These are phyloP conservation scores for Purpureocillium takamizusanense DNA, from an alignment of 2,329 filamentous ascomycete genomes.

Conservation along the genomic window DNA sequence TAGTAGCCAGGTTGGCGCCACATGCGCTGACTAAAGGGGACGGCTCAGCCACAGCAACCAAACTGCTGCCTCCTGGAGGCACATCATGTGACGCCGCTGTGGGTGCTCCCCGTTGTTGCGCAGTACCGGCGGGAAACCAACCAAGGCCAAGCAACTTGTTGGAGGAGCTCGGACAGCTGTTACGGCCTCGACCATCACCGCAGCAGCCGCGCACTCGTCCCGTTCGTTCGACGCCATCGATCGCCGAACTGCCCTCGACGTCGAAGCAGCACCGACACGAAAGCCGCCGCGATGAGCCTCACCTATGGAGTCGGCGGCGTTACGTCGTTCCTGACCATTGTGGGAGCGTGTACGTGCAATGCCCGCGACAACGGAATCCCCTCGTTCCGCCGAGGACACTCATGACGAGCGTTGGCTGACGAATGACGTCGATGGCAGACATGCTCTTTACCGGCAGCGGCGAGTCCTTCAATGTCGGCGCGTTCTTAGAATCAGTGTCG, in stretches of 20 bases:
- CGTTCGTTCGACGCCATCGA: neutral
- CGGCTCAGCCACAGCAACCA: too few relatives aligned
- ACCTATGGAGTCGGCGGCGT: constrained; percentile 61
- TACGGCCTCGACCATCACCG: too few relatives aligned
- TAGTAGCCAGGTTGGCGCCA: neutral
- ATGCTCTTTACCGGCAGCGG: constrained; percentile 98
- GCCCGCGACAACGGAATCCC: constrained; percentile 6
- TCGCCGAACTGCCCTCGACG: neutral
- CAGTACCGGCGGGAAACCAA: too few relatives aligned
- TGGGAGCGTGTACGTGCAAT: constrained; percentile 63
- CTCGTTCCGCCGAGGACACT: too few relatives aligned
- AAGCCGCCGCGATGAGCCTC: constrained; percentile 53
- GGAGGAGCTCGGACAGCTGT: too few relatives aligned
- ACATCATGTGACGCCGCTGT: constrained; percentile 27
- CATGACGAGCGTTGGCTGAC: constrained; percentile 4
- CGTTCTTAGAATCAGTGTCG: constrained; percentile 88
- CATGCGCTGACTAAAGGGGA: constrained; percentile 3
- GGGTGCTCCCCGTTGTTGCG: too few relatives aligned
- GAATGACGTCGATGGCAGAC: constrained; percentile 45
- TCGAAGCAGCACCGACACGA: neutral
- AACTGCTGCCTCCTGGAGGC: too few relatives aligned
- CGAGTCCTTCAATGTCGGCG: constrained; percentile 93
- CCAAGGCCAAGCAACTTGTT: too few relatives aligned
- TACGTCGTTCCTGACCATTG: constrained; percentile 58
- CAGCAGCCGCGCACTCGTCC: neutral